Percentiles rank a stretch among this genome's conserved stretches.
Conservation (phyloP, 2,329 filamentous ascomycete species). For the Stagonosporopsis cucurbitacearum region DNA sequence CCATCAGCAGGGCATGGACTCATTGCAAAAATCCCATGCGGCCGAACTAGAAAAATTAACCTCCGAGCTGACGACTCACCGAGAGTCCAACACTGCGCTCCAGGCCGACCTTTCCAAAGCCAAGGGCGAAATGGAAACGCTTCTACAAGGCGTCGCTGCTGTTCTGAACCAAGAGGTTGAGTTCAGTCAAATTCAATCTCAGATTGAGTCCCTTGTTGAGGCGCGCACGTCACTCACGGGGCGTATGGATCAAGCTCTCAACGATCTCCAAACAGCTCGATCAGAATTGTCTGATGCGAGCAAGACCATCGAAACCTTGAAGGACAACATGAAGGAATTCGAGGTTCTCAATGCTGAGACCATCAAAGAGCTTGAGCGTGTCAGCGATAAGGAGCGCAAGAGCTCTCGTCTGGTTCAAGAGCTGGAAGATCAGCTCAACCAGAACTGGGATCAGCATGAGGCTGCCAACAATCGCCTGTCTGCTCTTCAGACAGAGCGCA, state of each 20-base stretch:
- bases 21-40: conserved; percentile 61
- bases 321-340: conserved; percentile 54
- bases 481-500: conserved; percentile 60
- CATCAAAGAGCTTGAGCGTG: conserved; percentile 62
- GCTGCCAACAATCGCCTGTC: conserved; percentile 84
- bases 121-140: conserved; percentile 64
- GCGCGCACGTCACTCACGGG: conserved; percentile 54
- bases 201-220: conserved; percentile 53
- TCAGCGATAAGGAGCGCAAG: conserved; percentile 78
- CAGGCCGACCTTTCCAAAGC: conserved; percentile 67
- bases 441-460: conserved; percentile 93
- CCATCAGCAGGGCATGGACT: conserved; percentile 61
- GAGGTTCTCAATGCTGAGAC: conserved; percentile 61
- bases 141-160: conserved; percentile 68
- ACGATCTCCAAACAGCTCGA: conserved; percentile 51
- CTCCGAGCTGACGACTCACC: conserved; percentile 42
- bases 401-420: conserved; percentile 92
- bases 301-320: conserved; percentile 49
- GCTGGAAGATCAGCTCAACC: conserved; percentile 93
- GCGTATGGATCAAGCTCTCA: conserved; percentile 52
- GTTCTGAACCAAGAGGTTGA: conserved; percentile 69
- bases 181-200: conserved; percentile 49
- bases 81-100: conserved; percentile 43
- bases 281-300: conserved; percentile 52
- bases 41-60: conserved; percentile 59